Percentiles rank a stretch among this genome's conserved stretches.
Conservation (phyloP, 208 protist species). For the Sergeia podlipaevii region DNA sequence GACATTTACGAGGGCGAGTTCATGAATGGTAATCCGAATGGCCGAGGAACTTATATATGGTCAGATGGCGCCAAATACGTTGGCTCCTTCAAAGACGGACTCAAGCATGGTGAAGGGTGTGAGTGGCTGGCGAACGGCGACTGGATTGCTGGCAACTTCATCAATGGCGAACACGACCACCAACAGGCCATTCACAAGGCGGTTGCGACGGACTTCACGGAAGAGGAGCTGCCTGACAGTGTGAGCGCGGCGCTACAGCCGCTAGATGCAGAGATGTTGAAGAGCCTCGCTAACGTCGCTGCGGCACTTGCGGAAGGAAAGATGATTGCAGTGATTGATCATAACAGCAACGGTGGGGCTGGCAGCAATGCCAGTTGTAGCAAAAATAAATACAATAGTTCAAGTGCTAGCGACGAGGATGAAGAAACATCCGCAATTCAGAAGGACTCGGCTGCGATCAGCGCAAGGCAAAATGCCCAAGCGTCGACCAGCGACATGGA, state of each 20-base stretch:
- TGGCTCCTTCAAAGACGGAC: slow-evolving; percentile 78
- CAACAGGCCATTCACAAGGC: slow-evolving; percentile 45
- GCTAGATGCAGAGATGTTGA: slow-evolving; percentile 44
- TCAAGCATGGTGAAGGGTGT: slow-evolving; percentile 82
- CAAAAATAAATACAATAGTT: too few species aligned
- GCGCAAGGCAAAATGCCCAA: not conserved
- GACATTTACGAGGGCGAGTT: slow-evolving; percentile 88
- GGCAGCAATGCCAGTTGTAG: not conserved
- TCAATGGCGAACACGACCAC: slow-evolving; percentile 72
- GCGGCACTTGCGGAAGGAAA: slow-evolving; percentile 9
- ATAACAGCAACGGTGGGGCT: not conserved
- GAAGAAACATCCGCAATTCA: not conserved
- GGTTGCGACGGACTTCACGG: slow-evolving; percentile 17
- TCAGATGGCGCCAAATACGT: slow-evolving; percentile 78
- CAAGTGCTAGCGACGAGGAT: not conserved
- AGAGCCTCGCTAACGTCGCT: slow-evolving; percentile 18
- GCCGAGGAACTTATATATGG: slow-evolving; percentile 75
- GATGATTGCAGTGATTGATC: slow-evolving; percentile 1
- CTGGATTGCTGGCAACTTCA: slow-evolving; percentile 71
- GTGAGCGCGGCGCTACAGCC: slow-evolving; percentile 26
- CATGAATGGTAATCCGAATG: slow-evolving; percentile 59
- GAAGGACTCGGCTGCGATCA: not conserved
- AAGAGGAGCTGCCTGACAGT: slow-evolving; percentile 25
- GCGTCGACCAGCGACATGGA: too few species aligned
- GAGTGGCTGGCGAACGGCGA: slow-evolving; percentile 78